A percentile compares a stretch with the other conserved stretches of the same genome.
These are phyloP conservation scores for Ascocoryne sarcoides DNA, from an alignment of 2,329 filamentous ascomycete genomes.

Conservation along the genomic window DNA sequence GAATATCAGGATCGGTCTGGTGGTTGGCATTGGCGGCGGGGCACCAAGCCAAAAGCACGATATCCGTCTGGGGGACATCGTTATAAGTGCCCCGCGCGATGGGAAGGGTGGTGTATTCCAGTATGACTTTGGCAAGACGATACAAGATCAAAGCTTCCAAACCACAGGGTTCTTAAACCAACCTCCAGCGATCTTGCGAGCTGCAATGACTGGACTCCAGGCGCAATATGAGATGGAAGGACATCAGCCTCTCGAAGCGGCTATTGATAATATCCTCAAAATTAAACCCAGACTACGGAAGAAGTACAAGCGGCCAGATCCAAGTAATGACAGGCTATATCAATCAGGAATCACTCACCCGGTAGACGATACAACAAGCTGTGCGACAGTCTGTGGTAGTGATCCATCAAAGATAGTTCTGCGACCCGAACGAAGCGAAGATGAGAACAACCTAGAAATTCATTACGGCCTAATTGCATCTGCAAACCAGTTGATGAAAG, in stretches of 20 bases:
- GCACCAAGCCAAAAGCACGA: conserved; percentile 12
- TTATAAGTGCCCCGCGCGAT: conserved; percentile 10
- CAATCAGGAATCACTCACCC: conserved; percentile 10
- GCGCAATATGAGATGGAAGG: conserved; percentile 15
- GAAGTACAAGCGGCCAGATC: conserved; percentile 24
- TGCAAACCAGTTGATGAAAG: conserved; percentile 20
- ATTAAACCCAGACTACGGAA: conserved; percentile 21
- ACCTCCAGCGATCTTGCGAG: conserved; percentile 18
- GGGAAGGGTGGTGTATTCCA: conserved; percentile 12
- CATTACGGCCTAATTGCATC: conserved; percentile 32
- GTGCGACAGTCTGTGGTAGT: too few relatives aligned
- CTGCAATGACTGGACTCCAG: conserved; percentile 18
- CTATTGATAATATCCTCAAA: conserved; percentile 20
- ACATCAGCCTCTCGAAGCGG: conserved; percentile 14
- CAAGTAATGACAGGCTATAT: conserved; percentile 26
- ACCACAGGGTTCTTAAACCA: conserved; percentile 17
- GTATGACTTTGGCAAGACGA: conserved; percentile 14
- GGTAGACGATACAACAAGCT: conserved; percentile 7
- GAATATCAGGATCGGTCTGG: conserved; percentile 10
- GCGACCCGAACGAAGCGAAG: conserved; percentile 12
- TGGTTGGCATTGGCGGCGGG: conserved; percentile 16
- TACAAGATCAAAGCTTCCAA: conserved; percentile 13
- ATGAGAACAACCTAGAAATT: conserved; percentile 23
- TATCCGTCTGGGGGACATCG: conserved; percentile 27
- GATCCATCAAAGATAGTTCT: conserved; percentile 13